Evolutionary conservation across 495 filamentous ascomycete species (phyloP), one percentile per base, ranked within the genome.

Genomic region (Tetracladium setigerum): DNA sequence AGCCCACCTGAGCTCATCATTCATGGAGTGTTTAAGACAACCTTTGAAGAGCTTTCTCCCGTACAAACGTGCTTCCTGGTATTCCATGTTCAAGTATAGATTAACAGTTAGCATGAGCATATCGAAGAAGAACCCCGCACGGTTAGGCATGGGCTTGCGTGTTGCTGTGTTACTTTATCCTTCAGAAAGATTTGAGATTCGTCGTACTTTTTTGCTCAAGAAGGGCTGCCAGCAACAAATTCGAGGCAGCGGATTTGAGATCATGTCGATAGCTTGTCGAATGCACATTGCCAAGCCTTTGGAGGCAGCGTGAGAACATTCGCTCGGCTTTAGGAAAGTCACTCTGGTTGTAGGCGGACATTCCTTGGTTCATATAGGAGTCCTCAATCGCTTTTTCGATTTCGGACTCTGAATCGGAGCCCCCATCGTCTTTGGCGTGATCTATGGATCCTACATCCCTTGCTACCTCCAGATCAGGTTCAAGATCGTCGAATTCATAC

Each of bases 401-500:
- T 7, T 55, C 52, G 27, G 8, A 14, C 34, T 50, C 47, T 0
- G 47, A 50, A 10, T 50, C 47, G n/a, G n/a, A n/a, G 41, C 3
- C 50, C 46, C 4, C 22, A 27, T 41, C 2, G 17, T 15, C 11
- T 38, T 27, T 4, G 14, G n/a, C 14, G 30, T 17, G 13, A 30
- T 30, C 14, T 15, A 5, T 12, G 7, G 4, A 13, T 11, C 27
- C n/a, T n/a, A n/a, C n/a, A n/a, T n/a, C n/a, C n/a, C n/a, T n/a
- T n/a, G n/a, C n/a, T n/a, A n/a, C n/a, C n/a, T n/a, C n/a, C n/a
- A n/a, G n/a, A n/a, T n/a, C n/a, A n/a, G n/a, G n/a, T n/a, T n/a
- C n/a, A n/a, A n/a, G n/a, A n/a, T n/a, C n/a, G n/a, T n/a, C 50
- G 30, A 53, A 48, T 36, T 49, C 34, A 35, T 48, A 53, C 27